phyloP scores from a whole-genome alignment of 352 stramenopile genomes.

The Phytopythium kandeliae region DNA sequence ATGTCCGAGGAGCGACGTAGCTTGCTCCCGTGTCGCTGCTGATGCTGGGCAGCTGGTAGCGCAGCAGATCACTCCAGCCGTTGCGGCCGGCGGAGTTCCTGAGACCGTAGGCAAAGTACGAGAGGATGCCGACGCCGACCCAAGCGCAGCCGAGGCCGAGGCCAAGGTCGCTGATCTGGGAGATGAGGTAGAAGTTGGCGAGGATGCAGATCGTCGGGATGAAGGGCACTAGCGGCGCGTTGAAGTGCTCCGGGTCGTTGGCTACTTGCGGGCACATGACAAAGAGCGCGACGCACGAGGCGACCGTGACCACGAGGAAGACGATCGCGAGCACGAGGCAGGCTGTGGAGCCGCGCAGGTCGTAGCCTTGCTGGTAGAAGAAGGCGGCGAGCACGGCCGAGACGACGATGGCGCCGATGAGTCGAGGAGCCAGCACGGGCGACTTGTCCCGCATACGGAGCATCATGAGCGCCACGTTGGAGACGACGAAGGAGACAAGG shows the following conservation, averaged over 20 bases:
- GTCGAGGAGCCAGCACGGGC: conserved; percentile 27
- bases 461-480: conserved; percentile 72
- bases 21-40: conserved; percentile 21
- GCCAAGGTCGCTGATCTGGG: conserved; percentile 33
- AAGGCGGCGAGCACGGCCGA: conserved; percentile 5
- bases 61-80: conserved; percentile 30
- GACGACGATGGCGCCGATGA: conserved; percentile 38
- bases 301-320: conserved; percentile 30
- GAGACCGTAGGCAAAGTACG: conserved; percentile 45
- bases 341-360: conserved; percentile 26
- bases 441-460: conserved; percentile 61
- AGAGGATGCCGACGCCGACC: conserved; percentile 29
- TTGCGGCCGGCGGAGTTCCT: conserved; percentile 27
- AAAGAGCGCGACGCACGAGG: conserved; percentile 20
- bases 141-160: conserved; percentile 28
- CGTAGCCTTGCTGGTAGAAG: conserved; percentile 35
- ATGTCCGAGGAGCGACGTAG: conserved; percentile 24
- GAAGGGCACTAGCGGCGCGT: conserved; percentile 36
- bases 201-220: conserved; percentile 35
- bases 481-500: conserved; percentile 85
- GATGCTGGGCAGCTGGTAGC: conserved; percentile 22
- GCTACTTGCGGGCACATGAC: conserved; percentile 31
- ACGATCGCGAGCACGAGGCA: conserved; percentile 41
- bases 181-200: conserved; percentile 42
- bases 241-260: conserved; percentile 26